A percentile compares a stretch with the other conserved stretches of the same genome.
These are phyloP conservation scores for Abrus pulchellus DNA, from an alignment of 306 rosid genomes.

Conservation along the genomic window DNA sequence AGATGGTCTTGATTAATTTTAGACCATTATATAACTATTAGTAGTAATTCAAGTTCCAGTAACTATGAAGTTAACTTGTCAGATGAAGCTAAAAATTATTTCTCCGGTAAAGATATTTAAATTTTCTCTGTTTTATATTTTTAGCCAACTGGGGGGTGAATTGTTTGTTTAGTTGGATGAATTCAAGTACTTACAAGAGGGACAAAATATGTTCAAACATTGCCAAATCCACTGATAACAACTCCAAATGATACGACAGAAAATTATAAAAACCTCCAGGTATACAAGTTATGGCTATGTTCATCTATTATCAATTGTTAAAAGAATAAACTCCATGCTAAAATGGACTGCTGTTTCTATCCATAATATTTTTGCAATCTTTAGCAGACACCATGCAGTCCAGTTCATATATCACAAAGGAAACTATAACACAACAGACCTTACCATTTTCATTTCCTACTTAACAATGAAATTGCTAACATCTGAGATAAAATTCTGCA, in stretches of 20 bases:
- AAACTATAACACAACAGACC: neutral
- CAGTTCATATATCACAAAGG: neutral
- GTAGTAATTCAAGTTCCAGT: neutral
- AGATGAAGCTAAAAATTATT: too few relatives aligned
- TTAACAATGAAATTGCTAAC: neutral
- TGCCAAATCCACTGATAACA: neutral
- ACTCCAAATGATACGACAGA: neutral
- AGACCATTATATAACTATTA: neutral
- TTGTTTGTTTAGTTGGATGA: neutral
- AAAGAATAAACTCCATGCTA: neutral
- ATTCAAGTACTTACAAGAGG: neutral
- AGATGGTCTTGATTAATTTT: neutral
- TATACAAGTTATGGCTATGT: neutral
- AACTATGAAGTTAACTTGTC: neutral
- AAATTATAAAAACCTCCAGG: neutral
- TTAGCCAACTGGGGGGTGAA: neutral
- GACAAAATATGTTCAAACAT: neutral
- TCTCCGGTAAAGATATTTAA: too few relatives aligned
- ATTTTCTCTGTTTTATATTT: neutral
- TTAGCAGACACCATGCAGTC: neutral
- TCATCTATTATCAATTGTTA: conserved; percentile 1
- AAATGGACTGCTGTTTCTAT: neutral
- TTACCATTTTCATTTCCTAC: too few relatives aligned
- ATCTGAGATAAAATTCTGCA: neutral
- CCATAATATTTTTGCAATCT: neutral